Conservation (phyloP, 768 basidiomycete species). For the Rossbeevera mucosa region DNA sequence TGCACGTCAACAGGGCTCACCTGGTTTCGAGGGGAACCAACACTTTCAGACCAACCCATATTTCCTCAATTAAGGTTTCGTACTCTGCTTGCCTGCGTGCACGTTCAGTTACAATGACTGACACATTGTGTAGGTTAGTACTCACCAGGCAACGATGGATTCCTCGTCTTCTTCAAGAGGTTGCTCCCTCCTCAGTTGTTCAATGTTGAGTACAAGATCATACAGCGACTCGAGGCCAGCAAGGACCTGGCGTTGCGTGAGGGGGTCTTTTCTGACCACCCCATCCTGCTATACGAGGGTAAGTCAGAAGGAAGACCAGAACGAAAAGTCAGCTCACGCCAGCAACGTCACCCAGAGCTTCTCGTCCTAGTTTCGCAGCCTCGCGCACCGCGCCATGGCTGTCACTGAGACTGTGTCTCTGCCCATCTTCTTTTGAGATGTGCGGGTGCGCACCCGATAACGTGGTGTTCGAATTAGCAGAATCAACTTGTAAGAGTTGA, state of each 20-base stretch:
- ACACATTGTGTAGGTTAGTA: not conserved
- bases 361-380: slow-evolving; percentile 70
- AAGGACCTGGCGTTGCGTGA: slow-evolving; percentile 75
- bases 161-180: slow-evolving; percentile 52
- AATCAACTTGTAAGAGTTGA: slow-evolving; percentile 87
- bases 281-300: slow-evolving; percentile 47
- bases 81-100: slow-evolving; percentile 54
- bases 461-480: slow-evolving; percentile 35
- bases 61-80: slow-evolving; percentile 52
- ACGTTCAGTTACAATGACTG: slow-evolving; percentile 2
- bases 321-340: slow-evolving; percentile 36
- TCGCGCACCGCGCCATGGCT: slow-evolving; percentile 62
- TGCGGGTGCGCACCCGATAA: slow-evolving; percentile 41
- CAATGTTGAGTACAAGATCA: slow-evolving; percentile 76
- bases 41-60: slow-evolving; percentile 83
- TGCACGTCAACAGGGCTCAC: slow-evolving; percentile 35
- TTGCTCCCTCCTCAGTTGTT: slow-evolving; percentile 79
- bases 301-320: not conserved
- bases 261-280: slow-evolving; percentile 62
- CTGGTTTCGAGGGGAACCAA: slow-evolving; percentile 92
- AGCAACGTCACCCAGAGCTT: slow-evolving; percentile 60
- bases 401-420: slow-evolving; percentile 20
- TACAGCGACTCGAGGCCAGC: slow-evolving; percentile 80
- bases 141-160: slow-evolving; percentile 43
- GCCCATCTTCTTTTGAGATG: slow-evolving; percentile 51